These are phyloP conservation scores for Cladosporium cucumerinum DNA, from an alignment of 2,329 filamentous ascomycete genomes.

Conservation along the genomic window DNA sequence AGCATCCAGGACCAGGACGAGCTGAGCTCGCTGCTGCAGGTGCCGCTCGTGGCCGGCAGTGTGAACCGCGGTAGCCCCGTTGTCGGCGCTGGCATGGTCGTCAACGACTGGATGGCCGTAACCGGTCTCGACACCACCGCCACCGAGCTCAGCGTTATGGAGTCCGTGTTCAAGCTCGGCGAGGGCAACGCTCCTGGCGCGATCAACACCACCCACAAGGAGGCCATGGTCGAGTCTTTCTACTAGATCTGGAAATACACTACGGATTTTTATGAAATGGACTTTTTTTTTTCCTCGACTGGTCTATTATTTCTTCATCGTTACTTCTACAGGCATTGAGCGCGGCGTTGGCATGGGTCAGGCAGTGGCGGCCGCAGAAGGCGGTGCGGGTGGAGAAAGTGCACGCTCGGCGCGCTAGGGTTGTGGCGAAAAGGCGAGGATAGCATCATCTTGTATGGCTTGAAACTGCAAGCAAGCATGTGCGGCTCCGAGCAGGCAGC, in stretches of 20 bases:
- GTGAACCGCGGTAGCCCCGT: conserved; percentile 92
- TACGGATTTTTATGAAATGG: neutral
- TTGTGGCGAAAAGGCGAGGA: neutral
- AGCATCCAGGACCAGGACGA: conserved; percentile 97
- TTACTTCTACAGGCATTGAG: conserved; percentile 4
- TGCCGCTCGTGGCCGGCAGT: conserved; percentile 88
- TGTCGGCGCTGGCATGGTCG: conserved; percentile 94
- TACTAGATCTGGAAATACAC: conserved; percentile 57
- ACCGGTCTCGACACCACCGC: conserved; percentile 94
- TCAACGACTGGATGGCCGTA: conserved; percentile 96
- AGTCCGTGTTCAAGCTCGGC: conserved; percentile 91
- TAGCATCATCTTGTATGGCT: neutral
- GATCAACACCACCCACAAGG: conserved; percentile 84
- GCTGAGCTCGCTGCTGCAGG: conserved; percentile 86
- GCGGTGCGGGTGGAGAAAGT: neutral
- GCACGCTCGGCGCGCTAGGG: neutral
- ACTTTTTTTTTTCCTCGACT: neutral
- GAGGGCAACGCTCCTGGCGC: conserved; percentile 72
- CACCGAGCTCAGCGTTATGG: conserved; percentile 94
- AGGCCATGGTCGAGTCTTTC: conserved; percentile 98
- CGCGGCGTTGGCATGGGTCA: conserved; percentile 8
- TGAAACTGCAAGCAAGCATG: neutral
- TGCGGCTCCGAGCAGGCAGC: neutral
- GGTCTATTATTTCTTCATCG: neutral
- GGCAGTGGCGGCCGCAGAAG: neutral